Evolutionary conservation across 2,329 filamentous ascomycete genomes (phyloP).

Genomic region (Pezizomycotina sp.): DNA sequence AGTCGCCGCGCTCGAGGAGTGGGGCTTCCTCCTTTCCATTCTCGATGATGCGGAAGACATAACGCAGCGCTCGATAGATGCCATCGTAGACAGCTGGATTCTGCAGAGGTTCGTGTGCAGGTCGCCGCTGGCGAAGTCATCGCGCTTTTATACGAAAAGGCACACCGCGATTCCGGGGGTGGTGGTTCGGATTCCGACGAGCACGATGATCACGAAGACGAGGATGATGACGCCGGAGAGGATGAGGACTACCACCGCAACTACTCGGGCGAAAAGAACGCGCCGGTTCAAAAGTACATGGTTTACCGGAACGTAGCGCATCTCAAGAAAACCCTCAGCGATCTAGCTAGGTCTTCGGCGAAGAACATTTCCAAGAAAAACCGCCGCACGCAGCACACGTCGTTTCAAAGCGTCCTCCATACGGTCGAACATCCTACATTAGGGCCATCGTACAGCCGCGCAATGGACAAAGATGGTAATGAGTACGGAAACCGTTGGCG

Average conservation of each 20-base stretch:
- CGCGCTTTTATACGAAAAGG: conserved; percentile 65
- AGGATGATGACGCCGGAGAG: conserved; percentile 33
- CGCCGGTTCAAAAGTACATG: conserved; percentile 44
- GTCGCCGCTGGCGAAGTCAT: conserved; percentile 65
- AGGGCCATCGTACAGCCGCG: conserved; percentile 50
- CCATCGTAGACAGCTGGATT: conserved; percentile 77
- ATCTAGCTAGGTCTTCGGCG: conserved; percentile 43
- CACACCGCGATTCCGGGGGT: conserved; percentile 41
- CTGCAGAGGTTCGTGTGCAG: conserved; percentile 54
- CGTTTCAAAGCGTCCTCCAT: conserved; percentile 49
- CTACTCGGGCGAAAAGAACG: conserved; percentile 5
- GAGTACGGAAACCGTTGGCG: conserved; percentile 45
- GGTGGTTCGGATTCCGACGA: conserved; percentile 35
- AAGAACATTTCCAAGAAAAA: conserved; percentile 50
- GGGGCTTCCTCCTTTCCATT: conserved; percentile 64
- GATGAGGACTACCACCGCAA: conserved; percentile 24
- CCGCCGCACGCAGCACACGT: conserved; percentile 47
- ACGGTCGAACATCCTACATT: conserved; percentile 49
- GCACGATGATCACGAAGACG: conserved; percentile 33
- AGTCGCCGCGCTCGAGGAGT: conserved; percentile 56
- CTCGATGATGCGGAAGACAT: conserved; percentile 56
- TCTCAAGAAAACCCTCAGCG: conserved; percentile 41
- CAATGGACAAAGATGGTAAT: conserved; percentile 43
- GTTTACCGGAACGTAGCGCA: conserved; percentile 48
- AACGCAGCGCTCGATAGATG: conserved; percentile 57